Evolutionary conservation across 2,329 filamentous ascomycete genomes (phyloP), one percentile per base, ranked within the genome.

Genomic region (Diaporthe vaccinii): DNA sequence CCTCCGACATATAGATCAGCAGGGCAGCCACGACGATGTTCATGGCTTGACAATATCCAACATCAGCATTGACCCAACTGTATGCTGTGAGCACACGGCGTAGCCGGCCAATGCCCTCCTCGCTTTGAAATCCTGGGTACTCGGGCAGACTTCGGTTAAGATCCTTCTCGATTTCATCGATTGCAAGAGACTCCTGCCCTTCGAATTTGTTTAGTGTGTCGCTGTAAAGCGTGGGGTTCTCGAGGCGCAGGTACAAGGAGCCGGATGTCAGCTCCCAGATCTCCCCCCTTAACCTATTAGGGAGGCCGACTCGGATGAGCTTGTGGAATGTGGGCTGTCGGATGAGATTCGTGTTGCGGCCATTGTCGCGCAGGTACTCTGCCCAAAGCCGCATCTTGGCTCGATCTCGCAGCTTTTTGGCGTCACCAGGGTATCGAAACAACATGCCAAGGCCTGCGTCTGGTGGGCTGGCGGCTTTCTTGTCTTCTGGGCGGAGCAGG

Each of bases 41-140:
- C 97, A 99, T 99, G 77, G 97, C 97, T 85, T 99, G 97, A 84
- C 97, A 99, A 84, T 99, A 99, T 78, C 97, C 97, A 73, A 99
- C 96, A 78, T 98, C 95, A 72, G 94, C 91, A 80, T 99, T 97
- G 67, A 93, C 94, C 97, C 97, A 99, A 85, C 96, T 98, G 86
- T 99, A 99, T 6, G 97, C 97, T 2, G 96, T 98, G 73, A 99
- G 88, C 51, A 99, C 97, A 75, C 96, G 91, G 76, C 97, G 92
- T 77, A 99, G 87, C 28, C 97, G 91, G 59, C 93, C 95, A 78
- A 99, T 99, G 22, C 97, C 97, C 81, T 98, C 96, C 83, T 98
- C 94, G 81, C 93, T 98, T 85, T 99, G 97, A 82, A 98, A 99
- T 0, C 97, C 97, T 25, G 97, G 95, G 83, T 99, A 99, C 84